A percentile compares a stretch with the other conserved stretches of the same genome.
These are phyloP conservation scores for Sporothrix mexicana DNA, from an alignment of 2,329 filamentous ascomycete genomes.

Conservation along the genomic window DNA sequence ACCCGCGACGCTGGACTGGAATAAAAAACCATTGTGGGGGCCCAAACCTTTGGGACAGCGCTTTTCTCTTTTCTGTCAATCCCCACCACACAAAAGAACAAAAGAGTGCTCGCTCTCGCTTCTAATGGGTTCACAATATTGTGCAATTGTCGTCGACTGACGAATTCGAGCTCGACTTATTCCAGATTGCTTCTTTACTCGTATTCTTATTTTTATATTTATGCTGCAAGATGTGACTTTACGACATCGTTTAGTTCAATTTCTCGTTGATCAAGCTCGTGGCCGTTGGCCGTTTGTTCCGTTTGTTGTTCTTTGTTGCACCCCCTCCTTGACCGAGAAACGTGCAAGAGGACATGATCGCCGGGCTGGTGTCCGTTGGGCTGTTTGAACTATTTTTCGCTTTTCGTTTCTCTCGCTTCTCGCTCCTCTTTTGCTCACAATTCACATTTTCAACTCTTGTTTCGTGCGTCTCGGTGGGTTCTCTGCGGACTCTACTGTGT, in stretches of 20 bases:
- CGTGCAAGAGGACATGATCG: no score
- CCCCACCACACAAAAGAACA: not conserved
- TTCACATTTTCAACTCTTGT: no score
- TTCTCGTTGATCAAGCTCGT: not conserved
- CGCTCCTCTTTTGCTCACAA: no score
- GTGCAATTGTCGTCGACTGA: no score
- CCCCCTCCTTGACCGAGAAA: no score
- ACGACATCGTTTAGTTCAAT: not conserved
- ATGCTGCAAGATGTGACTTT: not conserved
- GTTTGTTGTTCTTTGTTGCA: no score
- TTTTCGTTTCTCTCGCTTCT: no score
- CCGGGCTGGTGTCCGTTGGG: not conserved
- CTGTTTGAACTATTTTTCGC: not conserved
- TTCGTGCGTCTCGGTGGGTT: no score
- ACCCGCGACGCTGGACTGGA: constrained; percentile 27
- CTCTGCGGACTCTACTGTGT: not conserved
- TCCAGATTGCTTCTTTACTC: not conserved
- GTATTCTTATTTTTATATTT: constrained; percentile 23
- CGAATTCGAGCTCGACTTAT: not conserved
- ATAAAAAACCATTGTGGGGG: constrained; percentile 29
- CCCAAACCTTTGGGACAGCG: constrained; percentile 31
- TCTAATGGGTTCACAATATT: no score
- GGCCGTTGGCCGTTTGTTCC: no score
- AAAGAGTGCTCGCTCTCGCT: constrained; percentile 15
- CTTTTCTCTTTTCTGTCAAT: not conserved